Conservation (phyloP, 345 rosid species). For the Pistacia integerrima region DNA sequence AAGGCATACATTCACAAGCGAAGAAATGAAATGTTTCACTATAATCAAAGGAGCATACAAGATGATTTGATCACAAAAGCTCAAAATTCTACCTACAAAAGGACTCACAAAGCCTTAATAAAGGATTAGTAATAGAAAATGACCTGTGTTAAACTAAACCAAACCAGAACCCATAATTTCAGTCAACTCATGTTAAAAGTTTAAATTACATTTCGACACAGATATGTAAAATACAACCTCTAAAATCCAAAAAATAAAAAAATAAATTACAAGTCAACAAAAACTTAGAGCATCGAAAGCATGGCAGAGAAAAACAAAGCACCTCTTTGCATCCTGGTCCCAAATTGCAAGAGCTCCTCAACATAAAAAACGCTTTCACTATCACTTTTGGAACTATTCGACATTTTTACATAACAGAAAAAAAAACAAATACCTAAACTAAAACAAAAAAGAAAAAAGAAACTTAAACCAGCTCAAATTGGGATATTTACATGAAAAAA, state of each 20-base stretch:
- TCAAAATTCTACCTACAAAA: not conserved
- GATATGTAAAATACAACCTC: not conserved
- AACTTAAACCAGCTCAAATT: not conserved
- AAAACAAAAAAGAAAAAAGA: too few relatives aligned
- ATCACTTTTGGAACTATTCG: constrained; percentile 48
- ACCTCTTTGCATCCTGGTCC: constrained; percentile 65
- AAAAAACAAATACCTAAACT: not conserved
- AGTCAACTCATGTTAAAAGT: not conserved
- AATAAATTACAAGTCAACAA: not conserved
- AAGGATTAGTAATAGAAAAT: too few relatives aligned
- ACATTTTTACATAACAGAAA: constrained; percentile 28
- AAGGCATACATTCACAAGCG: too few relatives aligned
- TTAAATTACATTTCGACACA: not conserved
- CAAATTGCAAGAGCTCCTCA: constrained; percentile 60
- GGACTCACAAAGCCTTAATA: too few relatives aligned
- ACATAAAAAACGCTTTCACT: constrained; percentile 38
- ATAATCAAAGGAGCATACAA: too few relatives aligned
- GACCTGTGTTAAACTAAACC: not conserved
- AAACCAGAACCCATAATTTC: not conserved
- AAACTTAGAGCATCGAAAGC: too few relatives aligned
- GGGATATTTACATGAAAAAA: too few relatives aligned
- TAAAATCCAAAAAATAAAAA: not conserved
- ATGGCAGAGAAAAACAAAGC: not conserved
- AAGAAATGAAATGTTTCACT: too few relatives aligned
- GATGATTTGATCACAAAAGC: not conserved